Conservation (phyloP, 2,329 filamentous ascomycete genomes). For the Arthrobotrys sinensis region DNA sequence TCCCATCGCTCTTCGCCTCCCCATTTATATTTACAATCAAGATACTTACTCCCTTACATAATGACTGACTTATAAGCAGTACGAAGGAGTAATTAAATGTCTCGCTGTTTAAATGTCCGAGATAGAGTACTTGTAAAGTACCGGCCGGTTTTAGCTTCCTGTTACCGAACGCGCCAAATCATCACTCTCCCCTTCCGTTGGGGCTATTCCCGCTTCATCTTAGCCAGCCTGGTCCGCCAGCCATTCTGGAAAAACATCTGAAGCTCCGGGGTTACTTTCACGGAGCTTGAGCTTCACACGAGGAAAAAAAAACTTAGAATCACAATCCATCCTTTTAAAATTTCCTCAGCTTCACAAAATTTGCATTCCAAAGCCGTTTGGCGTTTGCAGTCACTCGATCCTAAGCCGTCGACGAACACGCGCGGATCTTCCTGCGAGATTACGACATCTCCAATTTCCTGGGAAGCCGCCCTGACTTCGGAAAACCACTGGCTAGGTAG, state of each 20-base stretch:
- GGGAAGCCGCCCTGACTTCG: constrained; percentile 12
- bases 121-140: background rate
- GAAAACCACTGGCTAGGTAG: background rate
- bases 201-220: constrained; percentile 53
- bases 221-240: constrained; percentile 28
- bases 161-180: constrained; percentile 46
- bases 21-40: background rate
- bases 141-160: constrained; percentile 31
- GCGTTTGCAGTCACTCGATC: background rate
- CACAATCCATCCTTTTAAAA: background rate
- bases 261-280: constrained; percentile 25
- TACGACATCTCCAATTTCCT: constrained; percentile 41
- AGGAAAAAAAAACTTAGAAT: background rate
- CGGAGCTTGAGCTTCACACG: constrained; percentile 35
- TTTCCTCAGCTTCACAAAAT: background rate
- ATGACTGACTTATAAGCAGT: constrained; percentile 1
- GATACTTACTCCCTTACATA: background rate
- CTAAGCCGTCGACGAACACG: constrained; percentile 30
- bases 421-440: constrained; percentile 38
- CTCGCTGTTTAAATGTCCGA: constrained; percentile 36
- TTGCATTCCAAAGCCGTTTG: background rate
- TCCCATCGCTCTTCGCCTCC: constrained; percentile 9
- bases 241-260: constrained; percentile 29
- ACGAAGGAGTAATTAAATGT: background rate
- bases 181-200: constrained; percentile 15